Base-by-base conservation (phyloP, 192 early-diverging fungal genomes). In the Coemansia pectinata region DNA sequence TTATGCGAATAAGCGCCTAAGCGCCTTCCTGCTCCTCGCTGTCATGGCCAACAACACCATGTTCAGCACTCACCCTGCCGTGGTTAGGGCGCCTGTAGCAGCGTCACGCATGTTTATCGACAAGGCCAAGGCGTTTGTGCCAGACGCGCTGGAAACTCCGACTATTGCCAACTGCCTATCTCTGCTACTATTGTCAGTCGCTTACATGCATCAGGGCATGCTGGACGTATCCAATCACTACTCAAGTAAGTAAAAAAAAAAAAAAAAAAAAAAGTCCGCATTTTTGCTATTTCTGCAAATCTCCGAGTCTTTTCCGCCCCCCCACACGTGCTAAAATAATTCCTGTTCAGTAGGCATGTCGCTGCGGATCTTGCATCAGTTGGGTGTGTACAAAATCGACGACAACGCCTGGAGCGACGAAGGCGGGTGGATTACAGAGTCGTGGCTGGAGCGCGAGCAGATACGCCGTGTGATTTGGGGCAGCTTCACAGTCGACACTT, bases 381-480 rank as follows among this genome's bases (percentile, higher is more conserved):
- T 81, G 52, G 74, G 71, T 42, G 74, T 76, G n/a, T 76, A 63
- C 64, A 76, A 66, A 63, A 70, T 81, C 25, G 79, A 81, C 68
- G 71, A 73, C 71, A 70, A 36, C 71, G 67, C 62, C 5, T 76
- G 70, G 71, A 59, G 63, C 59, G 66, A 69, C 34, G 70, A 66
- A 15, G 74, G 76, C 42, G 73, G 63, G 33, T 81, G 79, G 79
- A 64, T 81, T 25, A 48, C 67, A n/a, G 71, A 68, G 38, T 73
- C 79, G 12, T 81, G 79, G 79, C 64, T 81, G 21, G 79, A 81
- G 60, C 79, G 79, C 71, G 79, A 81, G 71, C 73, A 81, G 63
- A 69, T 76, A 5, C 70, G 79, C 19, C 66, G 79, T 0, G 48
- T 81, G 0, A 69, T 76, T 19, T 81, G 79, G 79, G 74, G 71